These are phyloP conservation scores for Akanthomyces lecanii DNA, from an alignment of 2,329 filamentous ascomycete species.

Conservation along the genomic window DNA sequence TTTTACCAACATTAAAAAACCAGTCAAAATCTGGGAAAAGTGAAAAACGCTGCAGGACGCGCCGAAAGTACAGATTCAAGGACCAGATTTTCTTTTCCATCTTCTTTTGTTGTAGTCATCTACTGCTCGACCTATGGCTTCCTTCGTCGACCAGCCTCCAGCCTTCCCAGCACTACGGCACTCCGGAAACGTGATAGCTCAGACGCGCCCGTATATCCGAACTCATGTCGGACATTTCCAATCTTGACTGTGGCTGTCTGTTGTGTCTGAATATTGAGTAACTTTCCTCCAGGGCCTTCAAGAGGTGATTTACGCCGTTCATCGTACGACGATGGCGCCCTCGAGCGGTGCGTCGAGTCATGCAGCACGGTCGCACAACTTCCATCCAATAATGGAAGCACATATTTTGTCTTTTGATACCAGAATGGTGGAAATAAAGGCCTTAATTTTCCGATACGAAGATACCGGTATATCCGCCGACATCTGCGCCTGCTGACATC, in stretches of 20 bases:
- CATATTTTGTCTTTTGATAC: too few relatives aligned
- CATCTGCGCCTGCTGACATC: background rate
- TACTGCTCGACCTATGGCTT: too few relatives aligned
- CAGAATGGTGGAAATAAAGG: background rate
- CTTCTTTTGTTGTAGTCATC: too few relatives aligned
- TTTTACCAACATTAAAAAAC: too few relatives aligned
- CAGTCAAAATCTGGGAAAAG: too few relatives aligned
- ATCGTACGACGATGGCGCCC: background rate
- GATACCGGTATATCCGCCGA: background rate
- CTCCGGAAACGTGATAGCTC: background rate
- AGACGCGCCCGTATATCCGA: background rate
- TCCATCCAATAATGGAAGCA: too few relatives aligned
- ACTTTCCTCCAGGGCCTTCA: background rate
- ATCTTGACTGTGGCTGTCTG: background rate
- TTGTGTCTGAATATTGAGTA: background rate
- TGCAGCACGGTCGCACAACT: too few relatives aligned
- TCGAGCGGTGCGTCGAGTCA: background rate
- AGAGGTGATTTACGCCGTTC: background rate
- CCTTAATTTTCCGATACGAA: background rate
- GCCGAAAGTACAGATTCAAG: too few relatives aligned
- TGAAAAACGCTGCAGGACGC: too few relatives aligned
- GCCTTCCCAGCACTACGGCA: too few relatives aligned
- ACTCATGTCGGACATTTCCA: background rate
- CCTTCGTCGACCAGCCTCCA: too few relatives aligned
- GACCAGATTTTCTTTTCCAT: too few relatives aligned